Percentiles rank a stretch among this genome's conserved stretches.
phyloP scores from a whole-genome alignment of 345 rosid genomes.

The Brassica napus region Da-Ae NC_063444.1:38367001-38367500 shows the following conservation, averaged over 20 bases:
- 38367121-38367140: not conserved
- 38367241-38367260: not conserved
- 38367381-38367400: not conserved
- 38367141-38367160: conserved; percentile 2
- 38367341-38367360: not conserved
- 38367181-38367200: not conserved
- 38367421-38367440: not conserved
- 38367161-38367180: not conserved
- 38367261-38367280: not conserved
- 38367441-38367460: too few relatives aligned
- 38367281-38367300: not conserved
- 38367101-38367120: not conserved
- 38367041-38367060: not conserved
- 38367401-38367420: not conserved
- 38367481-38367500: too few relatives aligned
- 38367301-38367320: not conserved
- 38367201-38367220: not conserved
- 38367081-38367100: not conserved
- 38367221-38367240: not conserved
- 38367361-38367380: not conserved
- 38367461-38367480: too few relatives aligned
- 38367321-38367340: too few relatives aligned
- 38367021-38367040: not conserved
- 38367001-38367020: not conserved
- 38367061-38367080: not conserved